A percentile compares a stretch with the other conserved stretches of the same genome.
These are phyloP conservation scores for Hypomontagnella monticulosa DNA, from an alignment of 495 filamentous ascomycete species.

Conservation along the genomic window DNA sequence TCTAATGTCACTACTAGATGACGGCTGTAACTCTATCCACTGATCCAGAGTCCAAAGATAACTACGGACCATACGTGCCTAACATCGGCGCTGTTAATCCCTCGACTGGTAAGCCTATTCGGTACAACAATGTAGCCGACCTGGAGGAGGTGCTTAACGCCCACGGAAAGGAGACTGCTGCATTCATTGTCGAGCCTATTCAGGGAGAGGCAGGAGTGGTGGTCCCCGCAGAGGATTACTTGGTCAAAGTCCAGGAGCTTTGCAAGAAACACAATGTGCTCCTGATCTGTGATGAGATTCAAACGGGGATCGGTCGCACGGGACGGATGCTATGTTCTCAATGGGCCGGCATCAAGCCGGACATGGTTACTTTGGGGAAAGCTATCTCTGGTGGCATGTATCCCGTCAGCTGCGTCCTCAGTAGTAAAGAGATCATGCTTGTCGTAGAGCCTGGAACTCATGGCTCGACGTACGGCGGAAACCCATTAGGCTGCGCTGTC, in stretches of 20 bases:
- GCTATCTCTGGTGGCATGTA: conserved; percentile 99
- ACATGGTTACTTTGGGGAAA: conserved; percentile 94
- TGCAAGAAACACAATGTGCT: conserved; percentile 95
- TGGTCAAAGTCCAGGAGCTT: conserved; percentile 79
- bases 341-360: conserved; percentile 94
- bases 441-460: conserved; percentile 97
- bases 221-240: conserved; percentile 90
- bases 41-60: conserved; percentile 93
- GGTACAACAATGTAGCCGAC: conserved; percentile 85
- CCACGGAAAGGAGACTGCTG: conserved; percentile 86
- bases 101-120: conserved; percentile 78
- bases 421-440: conserved; percentile 91
- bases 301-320: conserved; percentile 95
- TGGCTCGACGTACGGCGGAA: conserved; percentile 96
- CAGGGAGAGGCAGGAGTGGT: conserved; percentile 98
- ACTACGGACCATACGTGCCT: conserved; percentile 96
- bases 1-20: conserved; percentile 68
- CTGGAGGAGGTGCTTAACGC: conserved; percentile 80
- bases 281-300: conserved; percentile 97
- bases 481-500: conserved; percentile 95
- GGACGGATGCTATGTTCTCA: conserved; percentile 92
- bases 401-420: conserved; percentile 93
- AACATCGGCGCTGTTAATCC: conserved; percentile 83
- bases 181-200: conserved; percentile 96
- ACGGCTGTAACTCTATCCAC: conserved; percentile 93